Conservation (phyloP, 2,329 filamentous ascomycete species). For the Cytospora paraplurivora region DNA sequence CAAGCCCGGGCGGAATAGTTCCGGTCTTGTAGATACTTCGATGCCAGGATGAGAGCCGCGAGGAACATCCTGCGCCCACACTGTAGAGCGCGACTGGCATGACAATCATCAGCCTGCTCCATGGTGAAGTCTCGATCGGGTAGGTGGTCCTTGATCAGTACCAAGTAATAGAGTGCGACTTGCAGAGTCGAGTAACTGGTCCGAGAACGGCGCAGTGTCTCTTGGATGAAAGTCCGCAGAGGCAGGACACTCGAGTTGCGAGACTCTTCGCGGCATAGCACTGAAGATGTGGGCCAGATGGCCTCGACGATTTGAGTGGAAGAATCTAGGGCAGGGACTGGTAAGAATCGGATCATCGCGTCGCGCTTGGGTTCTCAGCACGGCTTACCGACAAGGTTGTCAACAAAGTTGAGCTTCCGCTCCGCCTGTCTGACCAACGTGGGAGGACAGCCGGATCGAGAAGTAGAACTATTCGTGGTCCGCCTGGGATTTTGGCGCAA, state of each 20-base stretch:
- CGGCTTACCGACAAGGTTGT: constrained; percentile 92
- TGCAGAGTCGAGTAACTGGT: constrained; percentile 98
- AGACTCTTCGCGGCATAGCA: constrained; percentile 72
- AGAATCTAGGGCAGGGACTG: constrained; percentile 68
- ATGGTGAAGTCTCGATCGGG: constrained; percentile 82
- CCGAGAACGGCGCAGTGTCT: constrained; percentile 90
- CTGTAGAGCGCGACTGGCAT: constrained; percentile 78
- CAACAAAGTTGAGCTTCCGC: constrained; percentile 92
- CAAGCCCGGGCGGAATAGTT: constrained; percentile 97
- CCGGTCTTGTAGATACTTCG: constrained; percentile 96
- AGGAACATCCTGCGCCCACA: constrained; percentile 98
- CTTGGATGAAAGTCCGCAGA: constrained; percentile 93
- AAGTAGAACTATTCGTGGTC: constrained; percentile 55
- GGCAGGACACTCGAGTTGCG: constrained; percentile 79
- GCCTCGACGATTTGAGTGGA: constrained; percentile 96
- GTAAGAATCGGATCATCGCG: constrained; percentile 29
- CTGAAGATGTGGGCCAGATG: constrained; percentile 91
- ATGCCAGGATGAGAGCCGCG: constrained; percentile 89
- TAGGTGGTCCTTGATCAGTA: constrained; percentile 89
- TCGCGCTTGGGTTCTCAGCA: constrained; percentile 30
- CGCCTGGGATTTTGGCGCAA: constrained; percentile 66
- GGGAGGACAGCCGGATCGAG: constrained; percentile 67
- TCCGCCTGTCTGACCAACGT: constrained; percentile 83
- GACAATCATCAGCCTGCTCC: constrained; percentile 76
- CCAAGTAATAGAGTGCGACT: constrained; percentile 93